Base-by-base conservation (phyloP, 441 rosid species). In the Flueggea neowawraea region DNA sequence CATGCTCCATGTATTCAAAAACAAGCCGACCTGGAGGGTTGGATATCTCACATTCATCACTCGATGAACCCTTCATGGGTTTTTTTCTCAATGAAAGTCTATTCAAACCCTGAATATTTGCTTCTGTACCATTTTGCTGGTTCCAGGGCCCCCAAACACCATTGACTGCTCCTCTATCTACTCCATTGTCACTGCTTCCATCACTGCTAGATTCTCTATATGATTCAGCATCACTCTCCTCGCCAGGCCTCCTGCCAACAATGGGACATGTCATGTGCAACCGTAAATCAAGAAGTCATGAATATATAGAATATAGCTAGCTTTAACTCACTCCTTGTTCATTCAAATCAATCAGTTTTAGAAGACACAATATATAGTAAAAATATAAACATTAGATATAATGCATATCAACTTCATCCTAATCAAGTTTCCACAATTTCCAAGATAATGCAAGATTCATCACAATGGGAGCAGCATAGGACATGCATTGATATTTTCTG, bases 181-280 rank as follows among this genome's bases (percentile, higher is more conserved):
- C 67, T 62, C 78, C 84, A 63, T 55, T 57, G 17, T 72, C 87
- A 73, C 82, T 74, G 69, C 89, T 86, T 50, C 87, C 85, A 80
- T 88, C 84, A 61, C 90, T 88, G 73, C 95, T 84, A 43, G 90
- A 83, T 73, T 86, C 96, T 78, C 86, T 75, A 15, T 89, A 79
- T 9, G 89, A 83, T 57, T 89, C 96, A 10, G 83, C 77, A 73
- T 92, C 91, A 77, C 94, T 92, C 69, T 86, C 96, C 70, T 82
- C 95, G 9, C 89, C 90, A 74, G 79, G 83, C 64, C 80, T 78
- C 76, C 93, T 91, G 82, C 62, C 57, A 43, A 63, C 55, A 14
- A 60, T 47, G 31, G 32, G 12, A n/a, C 28, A 16, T n/a, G 14
- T 12, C 10, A 17, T 3, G 31, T 32, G 28, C 28, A 22, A 22